A percentile compares a stretch with the other conserved stretches of the same genome.
Conservation (phyloP, 2,329 filamentous ascomycete genomes). For the Colletotrichum sp. region DNA sequence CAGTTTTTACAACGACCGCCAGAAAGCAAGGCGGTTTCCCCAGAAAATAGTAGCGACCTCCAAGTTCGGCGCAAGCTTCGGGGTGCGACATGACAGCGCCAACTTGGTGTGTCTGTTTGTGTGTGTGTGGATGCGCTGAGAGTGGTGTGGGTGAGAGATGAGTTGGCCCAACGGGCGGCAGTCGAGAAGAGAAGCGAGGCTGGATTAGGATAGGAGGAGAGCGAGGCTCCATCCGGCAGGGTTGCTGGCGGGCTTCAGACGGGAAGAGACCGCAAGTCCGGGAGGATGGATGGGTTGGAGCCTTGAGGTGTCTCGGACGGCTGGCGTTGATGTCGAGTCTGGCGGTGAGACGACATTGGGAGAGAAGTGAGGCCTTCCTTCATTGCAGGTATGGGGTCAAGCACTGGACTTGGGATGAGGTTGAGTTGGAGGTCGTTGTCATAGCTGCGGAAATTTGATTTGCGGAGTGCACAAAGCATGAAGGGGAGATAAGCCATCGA, state of each 20-base stretch:
- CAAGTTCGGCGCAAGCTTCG: not conserved
- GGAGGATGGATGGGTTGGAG: not conserved
- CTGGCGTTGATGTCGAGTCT: not conserved
- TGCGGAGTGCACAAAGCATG: not conserved
- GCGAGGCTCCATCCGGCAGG: slow-evolving; percentile 4
- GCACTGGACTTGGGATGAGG: not conserved
- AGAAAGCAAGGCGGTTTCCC: not conserved
- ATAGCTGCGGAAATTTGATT: not conserved
- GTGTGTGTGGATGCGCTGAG: not conserved
- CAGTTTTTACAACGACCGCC: not conserved
- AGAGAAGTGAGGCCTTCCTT: not conserved
- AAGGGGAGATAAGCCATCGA: slow-evolving; percentile 1
- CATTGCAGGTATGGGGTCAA: not conserved
- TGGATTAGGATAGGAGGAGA: slow-evolving; percentile 9
- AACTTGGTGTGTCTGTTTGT: not conserved
- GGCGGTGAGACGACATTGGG: slow-evolving; percentile 9
- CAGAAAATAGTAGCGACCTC: not conserved
- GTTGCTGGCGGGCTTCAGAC: not conserved
- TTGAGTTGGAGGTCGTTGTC: not conserved
- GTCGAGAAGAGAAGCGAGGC: slow-evolving; percentile 4
- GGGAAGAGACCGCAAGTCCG: not conserved
- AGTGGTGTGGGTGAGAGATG: slow-evolving; percentile 3
- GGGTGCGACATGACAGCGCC: not conserved
- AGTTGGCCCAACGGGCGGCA: slow-evolving; percentile 15
- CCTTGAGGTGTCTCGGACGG: not conserved